phyloP scores from a whole-genome alignment of 2,329 filamentous ascomycete species.

The Aspergillus pseudoterreus region DNA sequence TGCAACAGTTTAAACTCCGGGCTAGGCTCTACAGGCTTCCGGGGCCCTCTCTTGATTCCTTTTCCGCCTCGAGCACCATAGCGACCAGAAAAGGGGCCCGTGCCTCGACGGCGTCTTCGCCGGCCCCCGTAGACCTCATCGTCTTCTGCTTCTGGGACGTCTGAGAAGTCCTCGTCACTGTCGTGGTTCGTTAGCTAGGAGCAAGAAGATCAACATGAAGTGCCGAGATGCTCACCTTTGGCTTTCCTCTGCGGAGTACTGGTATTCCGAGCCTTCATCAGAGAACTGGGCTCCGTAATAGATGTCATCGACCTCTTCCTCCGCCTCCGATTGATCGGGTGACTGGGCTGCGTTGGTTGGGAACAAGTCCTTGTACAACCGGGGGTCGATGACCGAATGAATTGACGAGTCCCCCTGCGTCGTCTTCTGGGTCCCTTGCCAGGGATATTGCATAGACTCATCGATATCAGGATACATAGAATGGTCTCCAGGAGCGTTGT shows the following conservation, averaged over 20 bases:
- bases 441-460: constrained; percentile 30
- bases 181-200: neutral
- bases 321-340: constrained; percentile 6
- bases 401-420: constrained; percentile 12
- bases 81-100: constrained; percentile 33
- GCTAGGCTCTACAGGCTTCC: constrained; percentile 45
- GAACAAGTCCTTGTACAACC: constrained; percentile 27
- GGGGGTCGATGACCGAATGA: constrained; percentile 30
- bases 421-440: constrained; percentile 22
- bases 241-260: constrained; percentile 21
- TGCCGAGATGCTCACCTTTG: constrained; percentile 20
- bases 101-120: constrained; percentile 28
- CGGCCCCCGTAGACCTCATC: constrained; percentile 25
- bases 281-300: constrained; percentile 4
- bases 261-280: constrained; percentile 24
- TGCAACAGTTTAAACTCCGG: constrained; percentile 47
- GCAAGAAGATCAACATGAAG: neutral
- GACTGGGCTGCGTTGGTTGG: constrained; percentile 11
- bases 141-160: constrained; percentile 19
- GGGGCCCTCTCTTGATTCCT: constrained; percentile 44
- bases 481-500: constrained; percentile 16
- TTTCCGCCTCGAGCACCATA: constrained; percentile 41
- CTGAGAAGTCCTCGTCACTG: constrained; percentile 24
- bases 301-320: constrained; percentile 10
- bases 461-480: constrained; percentile 32